These are phyloP conservation scores for Ambrosia artemisiifolia DNA, from an alignment of 129 eudicot species.

Conservation along the genomic window DNA sequence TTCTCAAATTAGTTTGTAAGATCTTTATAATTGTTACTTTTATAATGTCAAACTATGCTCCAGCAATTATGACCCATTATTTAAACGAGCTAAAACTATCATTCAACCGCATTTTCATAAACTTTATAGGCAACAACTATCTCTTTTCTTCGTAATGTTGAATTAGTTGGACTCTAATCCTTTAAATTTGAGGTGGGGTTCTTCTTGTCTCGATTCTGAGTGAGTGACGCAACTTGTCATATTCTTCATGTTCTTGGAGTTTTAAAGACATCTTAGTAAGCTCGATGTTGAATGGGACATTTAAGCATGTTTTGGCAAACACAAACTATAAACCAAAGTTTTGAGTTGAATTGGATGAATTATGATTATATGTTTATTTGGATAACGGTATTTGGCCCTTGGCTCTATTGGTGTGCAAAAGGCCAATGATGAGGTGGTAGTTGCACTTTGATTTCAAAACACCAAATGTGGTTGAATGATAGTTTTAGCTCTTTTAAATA, in stretches of 20 bases:
- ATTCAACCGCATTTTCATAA: conserved; percentile 29
- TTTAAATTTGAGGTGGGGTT: conserved; percentile 23
- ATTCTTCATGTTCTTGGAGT: conserved; percentile 47
- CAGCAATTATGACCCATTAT: too few species aligned
- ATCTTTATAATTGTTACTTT: background rate
- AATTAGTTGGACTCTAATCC: conserved; percentile 56
- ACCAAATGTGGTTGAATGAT: too few species aligned
- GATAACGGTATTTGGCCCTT: conserved; percentile 21
- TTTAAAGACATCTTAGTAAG: background rate
- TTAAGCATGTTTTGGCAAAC: background rate
- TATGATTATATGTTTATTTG: conserved; percentile 20
- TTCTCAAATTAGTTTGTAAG: background rate
- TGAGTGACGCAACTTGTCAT: conserved; percentile 38
- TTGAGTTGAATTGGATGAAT: conserved; percentile 12
- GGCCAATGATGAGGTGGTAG: conserved; percentile 17
- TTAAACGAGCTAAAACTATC: too few species aligned
- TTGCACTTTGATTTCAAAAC: conserved; percentile 6
- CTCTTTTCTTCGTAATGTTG: conserved; percentile 63
- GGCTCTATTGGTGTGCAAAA: conserved; percentile 33
- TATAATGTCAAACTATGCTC: too few species aligned
- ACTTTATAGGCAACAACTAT: conserved; percentile 58
- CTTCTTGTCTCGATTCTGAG: background rate
- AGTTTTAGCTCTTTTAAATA: too few species aligned
- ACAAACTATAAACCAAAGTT: background rate
- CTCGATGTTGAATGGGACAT: background rate